Evolutionary conservation across 371 early-diverging fungal species (phyloP).

Genomic region (Mortierella sp.): DNA sequence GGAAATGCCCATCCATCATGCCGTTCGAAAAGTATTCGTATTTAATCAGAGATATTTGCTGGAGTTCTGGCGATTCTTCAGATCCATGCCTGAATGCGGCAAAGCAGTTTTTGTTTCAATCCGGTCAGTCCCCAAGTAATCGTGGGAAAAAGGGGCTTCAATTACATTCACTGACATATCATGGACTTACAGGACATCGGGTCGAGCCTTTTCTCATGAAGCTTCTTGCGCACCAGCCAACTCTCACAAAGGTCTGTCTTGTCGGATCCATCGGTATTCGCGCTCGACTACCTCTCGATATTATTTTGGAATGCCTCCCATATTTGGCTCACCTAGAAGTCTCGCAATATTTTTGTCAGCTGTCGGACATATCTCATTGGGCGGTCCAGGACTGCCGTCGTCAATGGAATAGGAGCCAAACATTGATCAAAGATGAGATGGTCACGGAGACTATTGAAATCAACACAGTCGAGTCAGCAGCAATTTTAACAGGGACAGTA

Average conservation of each 20-base stretch:
- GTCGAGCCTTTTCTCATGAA: not conserved
- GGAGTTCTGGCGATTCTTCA: not conserved
- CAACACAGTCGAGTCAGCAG: not conserved
- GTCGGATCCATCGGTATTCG: not conserved
- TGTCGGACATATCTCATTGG: not conserved
- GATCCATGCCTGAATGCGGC: not conserved
- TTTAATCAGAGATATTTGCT: not conserved
- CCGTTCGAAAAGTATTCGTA: not conserved
- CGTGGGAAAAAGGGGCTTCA: not conserved
- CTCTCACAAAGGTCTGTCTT: not conserved
- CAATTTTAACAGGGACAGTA: not conserved
- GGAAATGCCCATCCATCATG: not conserved
- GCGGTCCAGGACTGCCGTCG: not conserved
- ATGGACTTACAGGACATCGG: not conserved
- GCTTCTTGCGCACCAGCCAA: not conserved
- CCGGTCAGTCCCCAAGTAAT: not conserved
- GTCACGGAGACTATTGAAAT: not conserved
- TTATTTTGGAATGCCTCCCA: not conserved
- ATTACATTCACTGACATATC: not conserved
- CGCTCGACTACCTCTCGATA: not conserved
- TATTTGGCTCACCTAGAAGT: not conserved
- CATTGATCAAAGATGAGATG: not conserved
- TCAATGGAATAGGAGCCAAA: not conserved
- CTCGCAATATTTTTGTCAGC: not conserved
- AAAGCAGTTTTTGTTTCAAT: not conserved